Conservation (phyloP, 768 basidiomycete genomes). For the Basidioascus undulatus region DNA sequence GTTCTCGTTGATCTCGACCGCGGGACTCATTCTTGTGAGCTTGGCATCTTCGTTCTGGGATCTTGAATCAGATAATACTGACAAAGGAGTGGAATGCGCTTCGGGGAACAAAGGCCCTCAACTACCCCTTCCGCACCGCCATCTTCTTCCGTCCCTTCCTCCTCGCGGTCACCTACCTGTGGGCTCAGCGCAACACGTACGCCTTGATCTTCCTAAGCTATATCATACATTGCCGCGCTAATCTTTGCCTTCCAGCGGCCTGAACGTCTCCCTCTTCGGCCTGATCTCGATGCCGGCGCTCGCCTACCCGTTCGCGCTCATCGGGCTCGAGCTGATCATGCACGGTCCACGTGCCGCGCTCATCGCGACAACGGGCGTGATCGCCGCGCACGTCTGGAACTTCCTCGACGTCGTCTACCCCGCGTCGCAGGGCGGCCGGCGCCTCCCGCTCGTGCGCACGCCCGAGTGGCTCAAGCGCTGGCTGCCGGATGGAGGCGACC, state of each 20-base stretch:
- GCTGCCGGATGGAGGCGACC: too few relatives aligned
- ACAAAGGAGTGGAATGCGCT: too few relatives aligned
- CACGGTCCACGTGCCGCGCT: slow-evolving; percentile 29
- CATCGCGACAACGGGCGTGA: slow-evolving; percentile 36
- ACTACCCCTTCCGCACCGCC: slow-evolving; percentile 32
- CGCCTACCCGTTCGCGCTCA: slow-evolving; percentile 51
- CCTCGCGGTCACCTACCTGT: slow-evolving; percentile 41
- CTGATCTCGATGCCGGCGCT: slow-evolving; percentile 44
- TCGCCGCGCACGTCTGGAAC: slow-evolving; percentile 64
- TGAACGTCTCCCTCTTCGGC: slow-evolving; percentile 53
- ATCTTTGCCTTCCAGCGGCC: slow-evolving; percentile 33
- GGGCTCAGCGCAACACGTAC: slow-evolving; percentile 3
- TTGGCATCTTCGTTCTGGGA: too few relatives aligned
- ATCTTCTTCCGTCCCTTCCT: slow-evolving; percentile 42
- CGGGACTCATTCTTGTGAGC: slow-evolving; percentile 35
- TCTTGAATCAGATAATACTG: too few relatives aligned
- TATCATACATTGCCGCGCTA: background rate
- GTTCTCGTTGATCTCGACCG: slow-evolving; percentile 40
- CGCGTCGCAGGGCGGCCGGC: too few relatives aligned
- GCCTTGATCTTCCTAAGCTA: background rate
- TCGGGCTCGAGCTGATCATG: slow-evolving; percentile 44
- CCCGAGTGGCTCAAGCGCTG: too few relatives aligned
- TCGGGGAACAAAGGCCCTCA: slow-evolving; percentile 27
- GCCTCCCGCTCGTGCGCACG: too few relatives aligned
- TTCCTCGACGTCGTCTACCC: too few relatives aligned